A percentile compares a stretch with the other conserved stretches of the same genome.
phyloP scores from a whole-genome alignment of 805 yeast genomes.

The Barnettozyma pratensis region DNA sequence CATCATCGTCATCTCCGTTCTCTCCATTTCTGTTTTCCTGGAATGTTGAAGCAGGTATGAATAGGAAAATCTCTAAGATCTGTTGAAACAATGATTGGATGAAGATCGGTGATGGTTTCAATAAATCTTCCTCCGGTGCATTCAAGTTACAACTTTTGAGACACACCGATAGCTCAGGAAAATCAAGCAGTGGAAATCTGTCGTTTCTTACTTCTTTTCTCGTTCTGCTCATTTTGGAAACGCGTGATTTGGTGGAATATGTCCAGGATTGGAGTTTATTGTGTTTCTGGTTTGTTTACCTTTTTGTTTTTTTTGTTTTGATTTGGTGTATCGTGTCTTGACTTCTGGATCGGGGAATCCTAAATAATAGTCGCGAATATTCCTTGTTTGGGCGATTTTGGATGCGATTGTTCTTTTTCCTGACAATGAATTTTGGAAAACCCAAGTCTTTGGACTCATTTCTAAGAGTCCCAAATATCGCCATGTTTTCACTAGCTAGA shows the following conservation, averaged over 20 bases:
- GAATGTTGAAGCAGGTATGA: slow-evolving; percentile 28
- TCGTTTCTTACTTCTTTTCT: slow-evolving; percentile 29
- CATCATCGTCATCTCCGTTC: slow-evolving; percentile 25
- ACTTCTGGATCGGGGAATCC: slow-evolving; percentile 8
- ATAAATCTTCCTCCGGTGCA: slow-evolving; percentile 54
- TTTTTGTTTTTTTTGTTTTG: slow-evolving; percentile 10
- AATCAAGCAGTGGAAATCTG: slow-evolving; percentile 58
- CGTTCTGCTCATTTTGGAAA: not conserved
- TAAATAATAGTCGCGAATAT: not conserved
- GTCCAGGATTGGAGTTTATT: not conserved
- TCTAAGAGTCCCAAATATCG: not conserved
- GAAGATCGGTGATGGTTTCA: slow-evolving; percentile 53
- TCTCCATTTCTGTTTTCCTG: slow-evolving; percentile 1
- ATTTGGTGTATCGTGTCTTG: slow-evolving; percentile 8
- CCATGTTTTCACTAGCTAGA: slow-evolving; percentile 1
- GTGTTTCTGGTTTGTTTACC: not conserved
- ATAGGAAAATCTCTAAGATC: slow-evolving; percentile 55
- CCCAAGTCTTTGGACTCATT: too few species aligned
- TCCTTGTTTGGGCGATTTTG: not conserved
- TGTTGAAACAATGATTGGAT: slow-evolving; percentile 53
- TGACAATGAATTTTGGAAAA: not conserved
- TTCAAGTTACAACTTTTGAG: slow-evolving; percentile 56
- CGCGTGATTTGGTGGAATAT: not conserved
- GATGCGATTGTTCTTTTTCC: not conserved
- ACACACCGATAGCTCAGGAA: slow-evolving; percentile 52